These are phyloP conservation scores for Parasarocladium wereldwijsianum DNA, from an alignment of 2,329 filamentous ascomycete species.

Conservation along the genomic window DNA sequence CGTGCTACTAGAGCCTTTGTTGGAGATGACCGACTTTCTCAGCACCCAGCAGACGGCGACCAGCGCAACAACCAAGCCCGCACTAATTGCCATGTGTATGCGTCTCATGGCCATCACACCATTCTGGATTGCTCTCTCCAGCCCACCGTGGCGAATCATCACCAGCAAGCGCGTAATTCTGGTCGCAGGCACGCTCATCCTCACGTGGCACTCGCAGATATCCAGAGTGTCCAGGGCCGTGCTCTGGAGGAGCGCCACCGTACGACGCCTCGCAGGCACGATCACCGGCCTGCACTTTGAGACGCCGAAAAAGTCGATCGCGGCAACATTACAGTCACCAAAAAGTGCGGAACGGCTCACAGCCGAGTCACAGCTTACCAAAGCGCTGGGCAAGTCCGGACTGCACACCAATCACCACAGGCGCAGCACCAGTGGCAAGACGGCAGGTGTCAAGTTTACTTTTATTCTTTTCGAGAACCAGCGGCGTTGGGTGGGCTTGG, in stretches of 20 bases:
- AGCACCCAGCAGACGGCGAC: constrained; percentile 83
- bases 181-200: constrained; percentile 68
- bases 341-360: constrained; percentile 4
- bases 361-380: constrained; percentile 30
- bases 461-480: constrained; percentile 97
- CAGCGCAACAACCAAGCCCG: constrained; percentile 78
- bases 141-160: constrained; percentile 72
- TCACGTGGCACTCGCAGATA: constrained; percentile 87
- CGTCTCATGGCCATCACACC: constrained; percentile 80
- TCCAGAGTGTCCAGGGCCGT: constrained; percentile 74
- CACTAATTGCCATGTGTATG: constrained; percentile 77
- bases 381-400: constrained; percentile 19
- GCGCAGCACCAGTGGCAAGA: constrained; percentile 28
- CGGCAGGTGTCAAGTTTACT: constrained; percentile 81
- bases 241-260: constrained; percentile 71
- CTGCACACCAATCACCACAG: constrained; percentile 14
- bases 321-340: constrained; percentile 22
- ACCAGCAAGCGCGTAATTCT: constrained; percentile 75
- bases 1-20: constrained; percentile 74
- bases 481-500: constrained; percentile 82
- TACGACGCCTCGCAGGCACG: constrained; percentile 54
- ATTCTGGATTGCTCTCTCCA: constrained; percentile 69
- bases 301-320: constrained; percentile 21
- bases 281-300: constrained; percentile 72
- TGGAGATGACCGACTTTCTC: constrained; percentile 83